Conservation (phyloP, 495 filamentous ascomycete genomes). For the Xylaria intraflava region DNA sequence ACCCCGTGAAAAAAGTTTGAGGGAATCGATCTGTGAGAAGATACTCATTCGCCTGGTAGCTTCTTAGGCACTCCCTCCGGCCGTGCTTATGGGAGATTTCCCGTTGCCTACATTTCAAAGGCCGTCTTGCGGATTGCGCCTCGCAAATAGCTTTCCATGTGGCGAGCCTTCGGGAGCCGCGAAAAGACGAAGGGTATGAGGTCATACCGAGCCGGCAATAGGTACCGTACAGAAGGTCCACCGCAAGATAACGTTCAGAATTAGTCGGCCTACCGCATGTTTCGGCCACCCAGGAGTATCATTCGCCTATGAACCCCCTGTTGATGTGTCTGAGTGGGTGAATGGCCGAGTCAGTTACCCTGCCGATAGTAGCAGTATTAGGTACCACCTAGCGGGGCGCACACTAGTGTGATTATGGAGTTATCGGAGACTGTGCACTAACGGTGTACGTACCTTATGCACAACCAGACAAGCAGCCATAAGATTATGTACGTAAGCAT, state of each 20-base stretch:
- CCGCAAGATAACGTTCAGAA: no score
- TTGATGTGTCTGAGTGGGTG: no score
- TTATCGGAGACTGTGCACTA: no score
- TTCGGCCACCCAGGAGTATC: no score
- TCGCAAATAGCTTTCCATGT: background rate
- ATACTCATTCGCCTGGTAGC: background rate
- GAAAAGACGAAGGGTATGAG: slow-evolving; percentile 14
- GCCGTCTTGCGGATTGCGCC: background rate
- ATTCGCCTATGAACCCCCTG: no score
- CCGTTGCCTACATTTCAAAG: background rate
- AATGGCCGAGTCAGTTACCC: no score
- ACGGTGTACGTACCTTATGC: no score
- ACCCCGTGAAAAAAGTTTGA: background rate
- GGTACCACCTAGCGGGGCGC: slow-evolving; percentile 1
- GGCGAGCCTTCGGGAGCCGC: background rate
- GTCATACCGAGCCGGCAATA: slow-evolving; percentile 19
- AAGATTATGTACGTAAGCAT: no score
- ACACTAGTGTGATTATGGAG: no score
- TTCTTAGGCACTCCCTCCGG: background rate
- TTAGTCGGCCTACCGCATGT: no score
- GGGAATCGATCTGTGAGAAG: background rate
- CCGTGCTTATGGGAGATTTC: background rate
- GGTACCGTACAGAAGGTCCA: no score
- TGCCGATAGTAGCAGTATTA: background rate
- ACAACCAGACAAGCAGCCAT: no score